A percentile compares a stretch with the other conserved stretches of the same genome.
Evolutionary conservation across 177 flowering plant species (phyloP).

Genomic region (Tripterygium wilfordii): DNA sequence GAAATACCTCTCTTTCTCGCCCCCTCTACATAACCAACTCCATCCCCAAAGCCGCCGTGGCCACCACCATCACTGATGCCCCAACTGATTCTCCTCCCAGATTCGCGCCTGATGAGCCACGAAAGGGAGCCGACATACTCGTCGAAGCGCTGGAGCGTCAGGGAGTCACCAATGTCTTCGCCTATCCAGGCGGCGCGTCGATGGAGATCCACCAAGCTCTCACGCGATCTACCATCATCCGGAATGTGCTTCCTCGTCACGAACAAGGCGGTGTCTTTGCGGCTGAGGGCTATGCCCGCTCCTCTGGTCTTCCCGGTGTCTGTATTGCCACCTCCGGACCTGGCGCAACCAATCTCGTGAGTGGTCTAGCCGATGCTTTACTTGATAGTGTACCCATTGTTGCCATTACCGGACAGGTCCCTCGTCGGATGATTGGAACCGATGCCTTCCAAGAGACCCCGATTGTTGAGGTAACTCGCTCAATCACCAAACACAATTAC

Average conservation of each 20-base stretch:
- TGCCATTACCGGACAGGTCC: conserved; percentile 70
- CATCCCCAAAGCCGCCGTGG: conserved; percentile 31
- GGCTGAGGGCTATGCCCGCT: conserved; percentile 4
- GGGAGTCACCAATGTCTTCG: conserved; percentile 2
- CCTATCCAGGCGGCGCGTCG: conserved; percentile 9
- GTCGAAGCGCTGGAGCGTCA: conserved; percentile 22
- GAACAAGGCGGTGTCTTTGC: conserved; percentile 54
- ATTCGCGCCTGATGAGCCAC: conserved; percentile 42
- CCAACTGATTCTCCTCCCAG: conserved; percentile 21
- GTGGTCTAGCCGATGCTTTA: conserved; percentile 64
- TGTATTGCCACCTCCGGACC: conserved; percentile 4
- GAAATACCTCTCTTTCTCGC: conserved; percentile 5
- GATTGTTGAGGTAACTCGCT: conserved; percentile 62
- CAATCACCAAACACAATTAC: conserved; percentile 68
- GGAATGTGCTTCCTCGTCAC: conserved; percentile 62
- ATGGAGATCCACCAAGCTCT: conserved; percentile 22
- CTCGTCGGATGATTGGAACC: conserved; percentile 64
- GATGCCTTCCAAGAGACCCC: conserved; percentile 74
- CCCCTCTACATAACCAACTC: conserved; percentile 23
- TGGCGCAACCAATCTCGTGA: conserved; percentile 8
- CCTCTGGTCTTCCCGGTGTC: background rate
- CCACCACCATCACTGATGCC: conserved; percentile 10
- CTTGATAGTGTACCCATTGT: conserved; percentile 59
- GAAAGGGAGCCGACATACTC: conserved; percentile 60
- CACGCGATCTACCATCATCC: conserved; percentile 49